Evolutionary conservation across 108 stramenopile genomes (phyloP), one percentile per base, ranked within the genome.

Genomic region (Cyclotella choctawhatcheeana): DNA sequence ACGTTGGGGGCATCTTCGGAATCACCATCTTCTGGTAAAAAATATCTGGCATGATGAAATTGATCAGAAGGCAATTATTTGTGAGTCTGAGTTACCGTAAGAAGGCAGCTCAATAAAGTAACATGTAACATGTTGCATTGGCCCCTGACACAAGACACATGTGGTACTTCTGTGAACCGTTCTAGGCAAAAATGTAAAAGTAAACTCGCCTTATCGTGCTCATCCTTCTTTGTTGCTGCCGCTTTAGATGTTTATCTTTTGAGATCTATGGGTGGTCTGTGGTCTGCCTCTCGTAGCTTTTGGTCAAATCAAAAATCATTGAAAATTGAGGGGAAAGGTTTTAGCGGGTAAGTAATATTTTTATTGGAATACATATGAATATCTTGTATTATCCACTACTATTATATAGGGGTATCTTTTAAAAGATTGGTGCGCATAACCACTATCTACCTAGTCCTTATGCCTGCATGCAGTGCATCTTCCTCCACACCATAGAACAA

Each of bases 21-120:
- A 74, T 98, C 97, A 26, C 97, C 97, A 73, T 98, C 97, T 69
- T 93, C 94, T 50, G 97, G 96, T 64, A 98, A 83, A 64, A 96
- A 98, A 74, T 98, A 98, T 29, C 93, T 95, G 60, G n/a, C 37
- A 40, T 12, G 37, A 8, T 6, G 37, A 40, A 40, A 40, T 40
- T 12, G 37, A 40, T 6, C 37, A 40, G 18, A 18, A 18, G 51
- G 1, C 21, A 52, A 52, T 22, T 10, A 52, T 22, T 22, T 52
- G 8, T 22, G 5, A 5, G 2, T 22, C 2, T 18, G 20, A 1
- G 20, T 22, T 52, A 2, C n/a, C 22, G 10, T n/a, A n/a, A 10
- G n/a, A 52, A n/a, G 1, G 51, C 29, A 18, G 27, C 10, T 14
- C 55, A 56, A 56, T 1, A 30, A 56, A 27, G 31, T 12, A 31